Conservation (phyloP, 805 yeast genomes). For the Candida qinlingensis region DNA sequence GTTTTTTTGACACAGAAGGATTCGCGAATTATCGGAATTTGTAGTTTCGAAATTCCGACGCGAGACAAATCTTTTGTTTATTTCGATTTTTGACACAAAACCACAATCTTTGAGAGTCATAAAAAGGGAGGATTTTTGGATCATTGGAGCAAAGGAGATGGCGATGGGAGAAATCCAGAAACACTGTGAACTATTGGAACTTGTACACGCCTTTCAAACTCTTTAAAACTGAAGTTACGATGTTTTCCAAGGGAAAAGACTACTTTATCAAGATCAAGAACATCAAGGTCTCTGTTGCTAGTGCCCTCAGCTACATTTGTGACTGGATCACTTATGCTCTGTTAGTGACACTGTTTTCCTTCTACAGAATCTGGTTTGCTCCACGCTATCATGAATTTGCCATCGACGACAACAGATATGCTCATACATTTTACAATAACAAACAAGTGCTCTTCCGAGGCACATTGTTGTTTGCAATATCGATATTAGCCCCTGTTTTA, state of each 20-base stretch:
- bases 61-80: not conserved
- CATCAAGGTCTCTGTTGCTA: constrained; percentile 24
- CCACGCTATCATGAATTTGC: constrained; percentile 40
- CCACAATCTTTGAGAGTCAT: no score
- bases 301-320: constrained; percentile 25
- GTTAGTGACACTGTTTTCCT: constrained; percentile 11
- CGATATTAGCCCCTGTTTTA: constrained; percentile 22
- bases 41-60: no score
- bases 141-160: no score
- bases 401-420: constrained; percentile 27
- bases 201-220: no score
- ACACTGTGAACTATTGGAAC: no score
- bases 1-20: no score
- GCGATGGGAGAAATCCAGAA: no score
- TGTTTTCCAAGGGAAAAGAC: constrained; percentile 15
- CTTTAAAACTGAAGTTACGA: not conserved
- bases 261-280: constrained; percentile 22
- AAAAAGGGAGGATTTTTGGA: no score
- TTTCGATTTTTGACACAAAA: not conserved
- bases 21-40: no score
- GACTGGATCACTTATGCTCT: constrained; percentile 29
- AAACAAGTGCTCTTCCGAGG: constrained; percentile 27
- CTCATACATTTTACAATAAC: constrained; percentile 33
- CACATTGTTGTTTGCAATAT: constrained; percentile 26
- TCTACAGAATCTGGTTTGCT: constrained; percentile 29